Percentiles rank a stretch among this genome's conserved stretches.
Evolutionary conservation across 805 yeast genomes (phyloP).

Genomic region (Candida saitoana): DNA sequence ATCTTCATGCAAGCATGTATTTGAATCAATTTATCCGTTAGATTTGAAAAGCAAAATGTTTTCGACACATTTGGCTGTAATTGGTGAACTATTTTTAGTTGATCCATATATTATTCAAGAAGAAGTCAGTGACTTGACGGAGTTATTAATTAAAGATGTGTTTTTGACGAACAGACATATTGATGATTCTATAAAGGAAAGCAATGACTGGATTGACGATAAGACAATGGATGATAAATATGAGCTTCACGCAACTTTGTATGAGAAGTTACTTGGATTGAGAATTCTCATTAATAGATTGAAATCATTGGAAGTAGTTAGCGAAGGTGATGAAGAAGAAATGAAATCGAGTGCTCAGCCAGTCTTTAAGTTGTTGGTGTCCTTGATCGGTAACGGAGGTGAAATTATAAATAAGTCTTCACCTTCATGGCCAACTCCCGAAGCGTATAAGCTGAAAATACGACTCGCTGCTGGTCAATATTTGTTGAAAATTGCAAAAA

Average conservation of each 20-base stretch:
- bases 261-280: conserved; percentile 50
- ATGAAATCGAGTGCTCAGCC: conserved; percentile 50
- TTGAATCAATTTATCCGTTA: conserved; percentile 49
- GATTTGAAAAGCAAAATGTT: conserved; percentile 34
- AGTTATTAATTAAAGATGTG: conserved; percentile 57
- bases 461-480: conserved; percentile 65
- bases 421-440: conserved; percentile 58
- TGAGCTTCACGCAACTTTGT: conserved; percentile 27
- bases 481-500: conserved; percentile 60
- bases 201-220: conserved; percentile 47
- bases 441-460: conserved; percentile 52
- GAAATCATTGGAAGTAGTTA: conserved; percentile 24
- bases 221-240: conserved; percentile 28
- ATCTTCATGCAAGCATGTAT: conserved; percentile 33
- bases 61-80: conserved; percentile 53
- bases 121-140: conserved; percentile 54
- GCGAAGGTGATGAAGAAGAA: conserved; percentile 26
- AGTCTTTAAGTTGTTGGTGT: conserved; percentile 60
- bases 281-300: conserved; percentile 59
- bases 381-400: conserved; percentile 72
- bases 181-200: conserved; percentile 23
- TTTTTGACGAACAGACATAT: conserved; percentile 48
- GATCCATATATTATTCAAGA: conserved; percentile 49
- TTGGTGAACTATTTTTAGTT: conserved; percentile 54
- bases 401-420: conserved; percentile 55